Conservation (phyloP, 2,329 filamentous ascomycete genomes). For the Diaporthe capsici region DNA sequence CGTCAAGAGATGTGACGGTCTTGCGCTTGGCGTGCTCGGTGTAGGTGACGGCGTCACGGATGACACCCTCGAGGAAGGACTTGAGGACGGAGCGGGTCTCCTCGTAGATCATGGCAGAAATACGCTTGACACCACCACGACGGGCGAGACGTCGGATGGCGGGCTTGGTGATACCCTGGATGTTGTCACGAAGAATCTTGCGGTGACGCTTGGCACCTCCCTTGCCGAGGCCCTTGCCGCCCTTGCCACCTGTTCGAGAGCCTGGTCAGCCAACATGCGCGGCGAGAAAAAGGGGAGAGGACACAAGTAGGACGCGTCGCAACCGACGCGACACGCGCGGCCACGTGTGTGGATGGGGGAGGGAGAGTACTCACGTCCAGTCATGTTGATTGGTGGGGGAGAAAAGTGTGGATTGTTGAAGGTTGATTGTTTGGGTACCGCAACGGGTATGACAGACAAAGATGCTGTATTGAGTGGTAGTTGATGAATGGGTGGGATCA, state of each 20-base stretch:
- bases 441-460: constrained; percentile 26
- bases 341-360: not conserved
- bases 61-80: constrained; percentile 87
- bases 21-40: constrained; percentile 88
- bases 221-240: constrained; percentile 98
- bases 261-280: not conserved
- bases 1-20: constrained; percentile 80
- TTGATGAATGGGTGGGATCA: constrained; percentile 33
- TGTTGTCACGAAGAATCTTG: constrained; percentile 99
- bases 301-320: constrained; percentile 11
- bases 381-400: constrained; percentile 48
- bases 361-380: constrained; percentile 52
- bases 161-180: constrained; percentile 99
- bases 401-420: constrained; percentile 42
- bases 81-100: constrained; percentile 87
- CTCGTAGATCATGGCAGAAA: constrained; percentile 94
- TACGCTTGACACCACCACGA: constrained; percentile 99
- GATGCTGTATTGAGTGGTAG: constrained; percentile 45
- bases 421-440: constrained; percentile 16
- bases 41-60: constrained; percentile 85
- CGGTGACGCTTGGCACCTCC: constrained; percentile 98
- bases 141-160: constrained; percentile 98
- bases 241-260: constrained; percentile 80
- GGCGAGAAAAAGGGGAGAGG: too few species aligned
- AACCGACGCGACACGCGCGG: not conserved